These are phyloP conservation scores for Saccharomycopsis lassenensis DNA, from an alignment of 805 yeast genomes.

Conservation along the genomic window DNA sequence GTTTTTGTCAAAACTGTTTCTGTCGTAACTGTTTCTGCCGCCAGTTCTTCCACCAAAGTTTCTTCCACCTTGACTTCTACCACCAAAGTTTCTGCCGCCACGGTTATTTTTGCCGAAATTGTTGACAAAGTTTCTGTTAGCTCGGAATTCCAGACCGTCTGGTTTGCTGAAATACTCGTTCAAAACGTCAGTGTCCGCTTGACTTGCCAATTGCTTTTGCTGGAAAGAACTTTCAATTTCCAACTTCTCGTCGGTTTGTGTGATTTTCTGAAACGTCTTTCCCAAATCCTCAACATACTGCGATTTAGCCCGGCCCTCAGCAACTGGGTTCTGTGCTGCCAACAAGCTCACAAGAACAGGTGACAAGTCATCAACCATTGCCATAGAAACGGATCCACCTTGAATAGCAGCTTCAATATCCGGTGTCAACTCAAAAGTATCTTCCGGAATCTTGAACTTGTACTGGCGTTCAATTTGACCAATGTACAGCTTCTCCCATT, in stretches of 20 bases:
- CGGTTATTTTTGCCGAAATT: conserved; percentile 17
- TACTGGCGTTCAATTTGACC: conserved; percentile 37
- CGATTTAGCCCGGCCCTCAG: conserved; percentile 11
- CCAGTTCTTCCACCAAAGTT: conserved; percentile 24
- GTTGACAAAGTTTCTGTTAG: too few relatives aligned
- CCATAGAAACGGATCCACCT: conserved; percentile 27
- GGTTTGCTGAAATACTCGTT: too few relatives aligned
- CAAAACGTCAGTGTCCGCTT: too few relatives aligned
- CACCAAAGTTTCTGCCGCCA: conserved; percentile 21
- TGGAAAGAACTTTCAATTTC: too few relatives aligned
- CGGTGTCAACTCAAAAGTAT: too few relatives aligned
- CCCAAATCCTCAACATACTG: too few relatives aligned
- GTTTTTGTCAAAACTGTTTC: conserved; percentile 13
- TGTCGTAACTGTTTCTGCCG: conserved; percentile 15
- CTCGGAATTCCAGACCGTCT: too few relatives aligned
- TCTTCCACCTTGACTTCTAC: conserved; percentile 22
- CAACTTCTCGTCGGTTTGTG: too few relatives aligned
- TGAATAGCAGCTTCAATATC: conserved; percentile 30
- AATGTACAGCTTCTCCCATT: conserved; percentile 49
- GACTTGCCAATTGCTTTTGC: too few relatives aligned
- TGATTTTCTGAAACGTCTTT: too few relatives aligned
- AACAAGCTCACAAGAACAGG: conserved; percentile 8
- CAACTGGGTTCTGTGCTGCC: conserved; percentile 15
- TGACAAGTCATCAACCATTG: conserved; percentile 13
- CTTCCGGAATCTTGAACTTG: conserved; percentile 43